These are phyloP conservation scores for Ganoderma resinaceum DNA, from an alignment of 1,284 basidiomycete species.

Conservation along the genomic window DNA sequence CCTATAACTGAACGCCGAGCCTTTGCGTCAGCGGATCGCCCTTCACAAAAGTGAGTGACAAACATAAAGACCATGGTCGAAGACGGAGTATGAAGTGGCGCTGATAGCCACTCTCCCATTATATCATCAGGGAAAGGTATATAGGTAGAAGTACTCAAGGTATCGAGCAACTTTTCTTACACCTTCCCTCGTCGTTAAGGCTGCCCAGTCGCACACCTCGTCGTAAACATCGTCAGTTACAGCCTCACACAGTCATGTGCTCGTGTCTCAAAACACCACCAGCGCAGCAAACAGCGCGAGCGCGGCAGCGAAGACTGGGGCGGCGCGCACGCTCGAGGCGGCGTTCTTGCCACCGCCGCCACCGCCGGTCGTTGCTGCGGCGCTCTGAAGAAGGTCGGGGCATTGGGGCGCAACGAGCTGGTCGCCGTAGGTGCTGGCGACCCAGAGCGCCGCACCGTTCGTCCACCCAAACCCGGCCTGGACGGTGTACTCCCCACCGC, in stretches of 20 bases:
- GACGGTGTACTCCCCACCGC: conserved; percentile 87
- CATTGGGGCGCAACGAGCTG: conserved; percentile 72
- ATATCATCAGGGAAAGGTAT: not conserved
- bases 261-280: not conserved
- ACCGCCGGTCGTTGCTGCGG: conserved; percentile 3
- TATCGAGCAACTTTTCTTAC: not conserved
- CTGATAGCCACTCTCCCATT: not conserved
- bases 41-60: not conserved
- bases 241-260: too few relatives aligned
- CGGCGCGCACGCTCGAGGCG: conserved; percentile 6
- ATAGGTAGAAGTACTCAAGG: not conserved
- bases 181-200: not conserved
- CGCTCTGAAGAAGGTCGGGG: conserved; percentile 51
- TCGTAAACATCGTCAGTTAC: not conserved
- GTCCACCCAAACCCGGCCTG: conserved; percentile 86
- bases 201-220: not conserved
- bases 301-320: not conserved
- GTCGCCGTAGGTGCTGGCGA: conserved; percentile 74
- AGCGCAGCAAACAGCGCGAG: conserved; percentile 7
- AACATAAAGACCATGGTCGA: not conserved
- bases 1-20: too few relatives aligned
- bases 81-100: not conserved
- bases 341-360: conserved; percentile 7
- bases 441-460: conserved; percentile 84
- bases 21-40: too few relatives aligned